Conservation (phyloP, 2,329 filamentous ascomycete species). For the Orbilia oligospora region DNA sequence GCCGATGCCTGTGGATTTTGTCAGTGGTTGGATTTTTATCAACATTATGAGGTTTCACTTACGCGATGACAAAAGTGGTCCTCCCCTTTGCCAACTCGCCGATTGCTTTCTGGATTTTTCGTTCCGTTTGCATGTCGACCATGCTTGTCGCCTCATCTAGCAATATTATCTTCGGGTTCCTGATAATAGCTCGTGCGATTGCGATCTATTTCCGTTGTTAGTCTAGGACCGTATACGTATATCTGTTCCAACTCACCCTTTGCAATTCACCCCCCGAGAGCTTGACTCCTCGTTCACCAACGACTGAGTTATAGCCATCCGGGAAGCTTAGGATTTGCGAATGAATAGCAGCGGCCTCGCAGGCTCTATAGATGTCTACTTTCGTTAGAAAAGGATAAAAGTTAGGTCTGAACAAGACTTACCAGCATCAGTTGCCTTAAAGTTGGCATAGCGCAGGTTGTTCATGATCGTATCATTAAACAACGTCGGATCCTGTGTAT, state of each 20-base stretch:
- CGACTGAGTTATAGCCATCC: conserved; percentile 70
- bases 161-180: conserved; percentile 68
- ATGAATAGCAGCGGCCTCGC: conserved; percentile 75
- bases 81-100: conserved; percentile 69
- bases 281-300: conserved; percentile 71
- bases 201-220: conserved; percentile 61
- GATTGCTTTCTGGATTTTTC: conserved; percentile 69
- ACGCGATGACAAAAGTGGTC: conserved; percentile 72
- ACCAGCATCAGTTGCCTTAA: conserved; percentile 73
- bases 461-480: conserved; percentile 77
- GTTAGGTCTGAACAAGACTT: conserved; percentile 15
- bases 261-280: conserved; percentile 72
- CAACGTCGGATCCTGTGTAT: conserved; percentile 73
- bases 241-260: conserved; percentile 64
- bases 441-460: conserved; percentile 76
- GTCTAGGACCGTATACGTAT: neutral
- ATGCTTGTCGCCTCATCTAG: conserved; percentile 72
- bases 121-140: conserved; percentile 69
- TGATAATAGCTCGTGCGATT: conserved; percentile 67
- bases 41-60: conserved; percentile 65
- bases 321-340: conserved; percentile 75
- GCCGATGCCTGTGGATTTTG: conserved; percentile 71
- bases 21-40: conserved; percentile 52
- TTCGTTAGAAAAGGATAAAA: conserved; percentile 9
- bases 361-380: conserved; percentile 73